Evolutionary conservation across 345 rosid species (phyloP).

Genomic region (Boechera stricta): DNA sequence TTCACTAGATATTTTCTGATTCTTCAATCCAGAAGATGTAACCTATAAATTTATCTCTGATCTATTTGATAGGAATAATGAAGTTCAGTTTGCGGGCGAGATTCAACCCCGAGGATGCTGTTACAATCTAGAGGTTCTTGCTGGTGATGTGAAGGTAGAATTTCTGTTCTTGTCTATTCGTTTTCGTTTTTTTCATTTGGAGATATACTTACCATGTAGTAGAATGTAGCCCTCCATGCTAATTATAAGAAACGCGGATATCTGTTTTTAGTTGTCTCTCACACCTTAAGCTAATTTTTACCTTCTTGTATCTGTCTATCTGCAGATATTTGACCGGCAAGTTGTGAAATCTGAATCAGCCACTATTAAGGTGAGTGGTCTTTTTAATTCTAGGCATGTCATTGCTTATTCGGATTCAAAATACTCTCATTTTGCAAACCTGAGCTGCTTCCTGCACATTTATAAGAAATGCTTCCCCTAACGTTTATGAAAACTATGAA

Average conservation of each 20-base stretch:
- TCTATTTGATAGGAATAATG: constrained; percentile 67
- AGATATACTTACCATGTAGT: background rate
- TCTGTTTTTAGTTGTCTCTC: background rate
- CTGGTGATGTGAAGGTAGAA: constrained; percentile 71
- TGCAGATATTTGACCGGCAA: constrained; percentile 79
- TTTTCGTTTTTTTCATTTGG: background rate
- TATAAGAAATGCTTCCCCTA: background rate
- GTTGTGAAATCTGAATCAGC: constrained; percentile 96
- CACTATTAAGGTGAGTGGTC: constrained; percentile 71
- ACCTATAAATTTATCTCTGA: background rate
- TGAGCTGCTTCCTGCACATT: background rate
- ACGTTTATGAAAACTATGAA: constrained; percentile 4
- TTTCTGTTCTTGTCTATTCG: background rate
- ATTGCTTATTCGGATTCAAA: background rate
- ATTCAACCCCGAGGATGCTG: constrained; percentile 78
- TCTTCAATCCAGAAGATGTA: background rate
- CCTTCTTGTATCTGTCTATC: constrained; percentile 20
- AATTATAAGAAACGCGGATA: background rate
- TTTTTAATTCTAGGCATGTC: background rate
- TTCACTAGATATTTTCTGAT: background rate
- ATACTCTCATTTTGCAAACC: background rate
- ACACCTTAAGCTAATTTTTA: background rate
- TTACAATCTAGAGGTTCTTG: constrained; percentile 60
- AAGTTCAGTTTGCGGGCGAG: constrained; percentile 97
- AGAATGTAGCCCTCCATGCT: background rate